Percentiles rank a stretch among this genome's conserved stretches.
These are phyloP conservation scores for Calonectria montana DNA, from an alignment of 2,329 filamentous ascomycete genomes.

Conservation along the genomic window DNA sequence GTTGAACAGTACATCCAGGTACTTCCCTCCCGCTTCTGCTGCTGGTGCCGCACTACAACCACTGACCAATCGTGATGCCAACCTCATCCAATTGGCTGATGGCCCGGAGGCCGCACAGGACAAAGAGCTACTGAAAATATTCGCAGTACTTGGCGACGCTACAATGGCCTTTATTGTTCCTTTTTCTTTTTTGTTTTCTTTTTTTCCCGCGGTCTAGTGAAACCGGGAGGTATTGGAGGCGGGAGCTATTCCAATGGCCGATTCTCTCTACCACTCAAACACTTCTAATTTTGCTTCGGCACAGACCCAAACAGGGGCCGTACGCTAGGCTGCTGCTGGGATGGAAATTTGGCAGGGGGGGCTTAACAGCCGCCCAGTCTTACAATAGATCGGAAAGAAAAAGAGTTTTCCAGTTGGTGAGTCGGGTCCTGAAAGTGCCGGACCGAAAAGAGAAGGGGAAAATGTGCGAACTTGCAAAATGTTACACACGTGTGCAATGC, in stretches of 20 bases:
- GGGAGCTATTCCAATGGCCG: slow-evolving; percentile 8
- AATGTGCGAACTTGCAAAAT: slow-evolving; percentile 6
- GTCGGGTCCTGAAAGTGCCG: background rate
- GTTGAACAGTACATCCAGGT: slow-evolving; percentile 17
- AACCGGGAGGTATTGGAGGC: slow-evolving; percentile 14
- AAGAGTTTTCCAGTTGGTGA: background rate
- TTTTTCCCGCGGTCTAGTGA: background rate
- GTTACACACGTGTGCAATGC: background rate
- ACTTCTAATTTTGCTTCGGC: slow-evolving; percentile 23
- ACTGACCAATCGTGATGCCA: slow-evolving; percentile 14
- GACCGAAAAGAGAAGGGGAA: background rate
- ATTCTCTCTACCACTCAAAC: slow-evolving; percentile 5
- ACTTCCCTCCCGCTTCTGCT: slow-evolving; percentile 5
- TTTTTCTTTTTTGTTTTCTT: slow-evolving; percentile 10
- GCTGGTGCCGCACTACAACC: background rate
- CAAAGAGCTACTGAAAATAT: no score
- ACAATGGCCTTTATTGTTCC: background rate
- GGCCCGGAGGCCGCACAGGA: background rate
- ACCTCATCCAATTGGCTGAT: background rate
- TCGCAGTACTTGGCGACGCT: background rate
- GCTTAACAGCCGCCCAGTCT: slow-evolving; percentile 1
- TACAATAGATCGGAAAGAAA: background rate
- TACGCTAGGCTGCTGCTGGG: slow-evolving; percentile 16
- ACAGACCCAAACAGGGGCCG: slow-evolving; percentile 14
- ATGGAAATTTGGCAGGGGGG: slow-evolving; percentile 16